Evolutionary conservation across 805 yeast genomes (phyloP), one percentile per base, ranked within the genome.

Genomic region (Candida pini): DNA sequence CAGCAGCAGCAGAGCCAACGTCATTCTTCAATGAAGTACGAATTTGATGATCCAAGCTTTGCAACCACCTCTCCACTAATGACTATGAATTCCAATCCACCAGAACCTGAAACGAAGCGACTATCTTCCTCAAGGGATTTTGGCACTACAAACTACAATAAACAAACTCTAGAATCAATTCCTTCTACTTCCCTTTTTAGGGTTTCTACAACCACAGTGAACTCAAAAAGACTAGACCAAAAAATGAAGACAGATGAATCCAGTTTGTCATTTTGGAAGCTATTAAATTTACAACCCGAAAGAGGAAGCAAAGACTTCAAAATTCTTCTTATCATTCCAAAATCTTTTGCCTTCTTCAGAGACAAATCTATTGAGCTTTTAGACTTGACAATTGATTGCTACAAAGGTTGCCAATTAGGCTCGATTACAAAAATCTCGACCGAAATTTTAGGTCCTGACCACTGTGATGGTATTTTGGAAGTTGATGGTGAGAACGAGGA

Each of bases 281-380:
- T 67, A 28, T 50, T 83, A 45, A 71, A 74, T 38, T 64, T 82
- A 32, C 68, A 69, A 28, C 85, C 90, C 0, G 46, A 70, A 6
- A 52, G 55, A 17, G 69, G 68, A 1, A 54, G 60, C 2, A 79
- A 81, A 41, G 62, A 71, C 38, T 71, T 79, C 39, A 72, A 71
- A 36, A 55, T 76, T 6, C 41, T 81, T 7, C 47, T 79, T 39
- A 48, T 83, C 2, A 43, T 42, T 25, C 63, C 58, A 17, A 42
- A 47, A 24, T 35, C 40, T 4, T 33, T 64, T 4, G 41, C 33
- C 1, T 53, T 52, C 19, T 49, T 60, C 25, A 40, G 43, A 9
- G 55, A 47, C 6, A 66, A 59, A 24, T 45, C 62, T 8, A 30
- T 25, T 0, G 41, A 36, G 13, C 74, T 78, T 37, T 47, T 75